These are phyloP conservation scores for Luffa aegyptiaca DNA, from an alignment of 306 rosid species.

Conservation along the genomic window DNA sequence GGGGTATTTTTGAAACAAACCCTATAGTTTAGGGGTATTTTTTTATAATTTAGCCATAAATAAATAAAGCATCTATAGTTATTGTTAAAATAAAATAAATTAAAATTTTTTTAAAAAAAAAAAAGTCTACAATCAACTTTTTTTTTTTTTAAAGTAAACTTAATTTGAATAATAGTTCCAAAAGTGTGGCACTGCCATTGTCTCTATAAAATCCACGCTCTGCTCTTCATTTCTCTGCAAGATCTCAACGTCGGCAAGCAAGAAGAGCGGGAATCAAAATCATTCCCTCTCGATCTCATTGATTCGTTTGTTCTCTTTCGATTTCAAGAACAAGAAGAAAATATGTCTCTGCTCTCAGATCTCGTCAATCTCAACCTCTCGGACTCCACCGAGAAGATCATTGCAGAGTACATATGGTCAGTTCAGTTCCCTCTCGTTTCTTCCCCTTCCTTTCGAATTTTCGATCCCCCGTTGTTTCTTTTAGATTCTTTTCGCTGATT, in stretches of 20 bases:
- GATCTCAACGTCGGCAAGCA: background rate
- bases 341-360: conserved; percentile 48
- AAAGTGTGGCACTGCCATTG: background rate
- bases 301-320: background rate
- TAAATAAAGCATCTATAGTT: too few relatives aligned
- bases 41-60: too few relatives aligned
- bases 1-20: too few relatives aligned
- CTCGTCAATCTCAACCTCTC: conserved; percentile 28
- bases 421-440: background rate
- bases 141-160: background rate
- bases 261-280: background rate
- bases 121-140: too few relatives aligned
- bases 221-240: background rate
- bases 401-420: conserved; percentile 64
- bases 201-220: conserved; percentile 17
- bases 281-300: background rate
- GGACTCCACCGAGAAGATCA: conserved; percentile 35
- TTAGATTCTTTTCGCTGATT: background rate
- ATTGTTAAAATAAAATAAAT: too few relatives aligned
- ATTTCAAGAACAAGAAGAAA: background rate
- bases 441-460: background rate
- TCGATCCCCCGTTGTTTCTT: background rate
- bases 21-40: too few relatives aligned
- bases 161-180: background rate
- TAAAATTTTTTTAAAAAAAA: too few relatives aligned